Percentiles rank a stretch among this genome's conserved stretches.
phyloP scores from a whole-genome alignment of 192 early-diverging fungal genomes.

The Coemansia pectinata region DNA sequence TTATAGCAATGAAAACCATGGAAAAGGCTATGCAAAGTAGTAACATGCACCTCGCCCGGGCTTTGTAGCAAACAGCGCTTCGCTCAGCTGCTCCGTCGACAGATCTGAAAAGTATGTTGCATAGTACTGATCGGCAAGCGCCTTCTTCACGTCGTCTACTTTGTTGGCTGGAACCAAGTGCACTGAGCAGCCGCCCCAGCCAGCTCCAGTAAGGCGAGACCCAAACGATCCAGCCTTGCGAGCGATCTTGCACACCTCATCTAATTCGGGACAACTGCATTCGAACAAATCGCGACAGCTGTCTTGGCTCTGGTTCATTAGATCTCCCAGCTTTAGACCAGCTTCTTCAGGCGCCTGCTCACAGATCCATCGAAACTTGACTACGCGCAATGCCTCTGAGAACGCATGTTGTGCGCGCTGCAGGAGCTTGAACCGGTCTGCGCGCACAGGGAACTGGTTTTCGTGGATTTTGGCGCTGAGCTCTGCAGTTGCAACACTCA shows the following conservation, averaged over 20 bases:
- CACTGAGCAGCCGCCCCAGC: slow-evolving; percentile 91
- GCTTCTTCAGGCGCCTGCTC: slow-evolving; percentile 1
- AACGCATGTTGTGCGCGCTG: slow-evolving; percentile 84
- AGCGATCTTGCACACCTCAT: slow-evolving; percentile 70
- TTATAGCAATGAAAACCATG: neutral
- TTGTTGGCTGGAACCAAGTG: slow-evolving; percentile 63
- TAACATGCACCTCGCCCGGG: slow-evolving; percentile 49
- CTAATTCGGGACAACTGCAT: slow-evolving; percentile 81
- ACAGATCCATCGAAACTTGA: slow-evolving; percentile 37
- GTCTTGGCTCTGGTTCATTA: slow-evolving; percentile 89
- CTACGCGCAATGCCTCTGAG: slow-evolving; percentile 73
- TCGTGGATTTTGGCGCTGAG: slow-evolving; percentile 53
- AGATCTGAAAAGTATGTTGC: slow-evolving; percentile 55
- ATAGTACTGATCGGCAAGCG: slow-evolving; percentile 70
- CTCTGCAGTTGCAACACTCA: slow-evolving; percentile 44
- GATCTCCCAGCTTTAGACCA: slow-evolving; percentile 60
- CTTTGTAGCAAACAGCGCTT: slow-evolving; percentile 56
- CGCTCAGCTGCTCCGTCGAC: slow-evolving; percentile 54
- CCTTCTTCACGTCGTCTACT: slow-evolving; percentile 61
- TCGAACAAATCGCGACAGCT: slow-evolving; percentile 81
- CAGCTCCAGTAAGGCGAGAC: slow-evolving; percentile 89
- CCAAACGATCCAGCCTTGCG: slow-evolving; percentile 72
- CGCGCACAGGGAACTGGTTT: slow-evolving; percentile 58
- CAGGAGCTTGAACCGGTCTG: slow-evolving; percentile 72
- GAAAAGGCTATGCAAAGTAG: slow-evolving; percentile 2